Base-by-base conservation (phyloP, 768 basidiomycete genomes). In the Suillus tomentosus region DNA sequence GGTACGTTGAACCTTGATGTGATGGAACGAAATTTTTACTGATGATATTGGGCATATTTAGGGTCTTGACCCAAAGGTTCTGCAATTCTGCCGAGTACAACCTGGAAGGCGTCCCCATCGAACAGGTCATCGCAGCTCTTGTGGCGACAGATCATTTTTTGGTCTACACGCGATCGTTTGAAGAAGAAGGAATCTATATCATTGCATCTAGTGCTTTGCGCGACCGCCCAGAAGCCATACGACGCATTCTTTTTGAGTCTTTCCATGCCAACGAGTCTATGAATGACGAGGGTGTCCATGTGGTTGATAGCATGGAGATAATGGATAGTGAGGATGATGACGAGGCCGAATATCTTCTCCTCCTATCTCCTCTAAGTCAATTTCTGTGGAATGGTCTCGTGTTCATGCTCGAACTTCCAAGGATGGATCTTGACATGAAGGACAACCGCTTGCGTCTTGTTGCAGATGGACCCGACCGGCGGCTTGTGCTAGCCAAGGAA, bases 351-450 rank as follows among this genome's bases (percentile, higher is more conserved):
- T 99, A 99, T 73, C 78, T 99, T 39, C 83, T 99, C 57, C 76
- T 97, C 43, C 78, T 99, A 57, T 93, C 96, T 24, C 95, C 97
- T 27, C 84, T 88, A 27, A 87, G 83, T 13, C 87, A 87, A 60
- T 99, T 97, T 79, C 79, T 95, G 37, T 99, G 96, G 96, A 91
- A 90, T 62, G 96, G 96, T 9, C 81, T 88, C 40, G 91, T 97
- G 56, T 83, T 95, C 77, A 83, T 94, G 70, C 79, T 94, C 40
- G 84, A 87, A 62, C 78, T 96, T 19, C 87, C 90, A 15, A 88
- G 80, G 69, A 80, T 95, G 67, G 90, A 94, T n/a, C 79, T 96
- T 27, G 91, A 91, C 63, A 79, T 92, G 64, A 89, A 89, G 70
- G 95, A 96, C 66, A 87, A 91, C 67, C 87, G 94, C n/a, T 86